Evolutionary conservation across 345 rosid genomes (phyloP).

Genomic region (Citrus trifoliata): DNA sequence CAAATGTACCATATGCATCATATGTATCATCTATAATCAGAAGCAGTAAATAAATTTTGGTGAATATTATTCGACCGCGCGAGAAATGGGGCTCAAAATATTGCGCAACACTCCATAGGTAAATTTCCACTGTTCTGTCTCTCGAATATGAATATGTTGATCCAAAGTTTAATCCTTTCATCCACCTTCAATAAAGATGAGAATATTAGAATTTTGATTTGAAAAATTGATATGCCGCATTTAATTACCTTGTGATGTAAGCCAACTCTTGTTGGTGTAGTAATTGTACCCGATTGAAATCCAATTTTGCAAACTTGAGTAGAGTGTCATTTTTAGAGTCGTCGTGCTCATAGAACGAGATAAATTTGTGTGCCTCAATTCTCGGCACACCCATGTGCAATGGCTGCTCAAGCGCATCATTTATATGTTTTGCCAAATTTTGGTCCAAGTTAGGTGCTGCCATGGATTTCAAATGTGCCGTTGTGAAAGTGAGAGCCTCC

Average conservation of each 20-base stretch:
- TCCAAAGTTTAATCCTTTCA: not conserved
- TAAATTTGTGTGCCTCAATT: not conserved
- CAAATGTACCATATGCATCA: constrained; percentile 11
- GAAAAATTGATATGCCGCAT: too few relatives aligned
- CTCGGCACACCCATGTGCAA: not conserved
- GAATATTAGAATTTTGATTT: too few relatives aligned
- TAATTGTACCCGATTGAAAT: not conserved
- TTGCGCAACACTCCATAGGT: not conserved
- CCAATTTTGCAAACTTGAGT: not conserved
- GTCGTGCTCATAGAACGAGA: not conserved
- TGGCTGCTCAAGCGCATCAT: not conserved
- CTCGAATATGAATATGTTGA: not conserved
- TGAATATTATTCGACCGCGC: not conserved
- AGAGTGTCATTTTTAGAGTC: constrained; percentile 1
- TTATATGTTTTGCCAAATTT: not conserved
- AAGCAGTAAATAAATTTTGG: not conserved
- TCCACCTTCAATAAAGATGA: constrained; percentile 10
- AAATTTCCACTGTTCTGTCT: constrained; percentile 11
- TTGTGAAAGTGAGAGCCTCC: too few relatives aligned
- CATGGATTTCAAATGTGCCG: too few relatives aligned
- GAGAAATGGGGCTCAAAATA: constrained; percentile 17
- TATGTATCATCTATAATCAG: constrained; percentile 9
- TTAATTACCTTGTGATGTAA: not conserved
- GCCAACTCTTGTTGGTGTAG: constrained; percentile 13
- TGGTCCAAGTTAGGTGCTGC: not conserved